Percentiles rank a stretch among this genome's conserved stretches.
Conservation (phyloP, 192 early-diverging fungal genomes). For the Linnemannia hyalina region DNA sequence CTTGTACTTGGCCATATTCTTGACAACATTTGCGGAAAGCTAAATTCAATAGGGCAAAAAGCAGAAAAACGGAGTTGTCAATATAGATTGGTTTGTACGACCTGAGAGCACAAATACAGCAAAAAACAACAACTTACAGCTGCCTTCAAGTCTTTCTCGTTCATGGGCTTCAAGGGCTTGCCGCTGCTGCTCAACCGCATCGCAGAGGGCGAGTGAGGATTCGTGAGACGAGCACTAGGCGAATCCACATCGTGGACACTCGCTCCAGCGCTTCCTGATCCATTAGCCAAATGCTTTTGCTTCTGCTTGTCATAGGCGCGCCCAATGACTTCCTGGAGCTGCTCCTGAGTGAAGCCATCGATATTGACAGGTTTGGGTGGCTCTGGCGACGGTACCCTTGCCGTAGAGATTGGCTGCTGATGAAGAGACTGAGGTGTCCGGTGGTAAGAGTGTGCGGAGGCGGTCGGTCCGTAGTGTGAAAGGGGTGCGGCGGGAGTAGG, state of each 20-base stretch:
- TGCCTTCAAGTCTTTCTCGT: constrained; percentile 45
- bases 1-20: constrained; percentile 62
- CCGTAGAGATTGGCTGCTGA: constrained; percentile 15
- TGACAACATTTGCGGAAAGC: constrained; percentile 41
- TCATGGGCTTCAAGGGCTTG: constrained; percentile 49
- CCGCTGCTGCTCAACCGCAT: constrained; percentile 10
- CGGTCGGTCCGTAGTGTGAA: constrained; percentile 23
- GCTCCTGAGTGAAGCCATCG: constrained; percentile 54
- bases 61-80: neutral
- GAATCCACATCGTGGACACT: constrained; percentile 56
- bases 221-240: constrained; percentile 9
- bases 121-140: constrained; percentile 36
- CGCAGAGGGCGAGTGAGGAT: constrained; percentile 23
- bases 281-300: constrained; percentile 52
- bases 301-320: constrained; percentile 54
- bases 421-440: constrained; percentile 26
- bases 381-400: constrained; percentile 33
- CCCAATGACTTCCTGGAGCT: constrained; percentile 52
- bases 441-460: constrained; percentile 35
- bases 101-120: neutral
- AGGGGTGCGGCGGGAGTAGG: constrained; percentile 12
- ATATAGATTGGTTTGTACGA: neutral
- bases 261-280: constrained; percentile 44
- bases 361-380: constrained; percentile 53
- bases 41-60: neutral